phyloP scores from a whole-genome alignment of 345 rosid species.

The sweet orange (Citrus sinensis) region DVS_A1.0 CM039162.1:23857501-23858000 shows the following conservation, averaged over 20 bases:
- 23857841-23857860: not conserved
- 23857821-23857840: not conserved
- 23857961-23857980: not conserved
- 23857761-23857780: not conserved
- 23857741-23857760: not conserved
- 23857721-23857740: not conserved
- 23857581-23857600: not conserved
- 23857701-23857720: not conserved
- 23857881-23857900: not conserved
- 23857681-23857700: not conserved
- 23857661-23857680: not conserved
- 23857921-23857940: not conserved
- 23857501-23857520: conserved; percentile 88
- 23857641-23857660: not conserved
- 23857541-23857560: conserved; percentile 11
- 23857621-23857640: not conserved
- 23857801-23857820: not conserved
- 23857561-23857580: not conserved
- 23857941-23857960: not conserved
- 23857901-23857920: not conserved
- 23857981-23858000: not conserved
- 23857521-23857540: conserved; percentile 33
- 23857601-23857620: not conserved
- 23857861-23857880: not conserved
- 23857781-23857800: not conserved